These are phyloP conservation scores for Vitis riparia DNA, from an alignment of 164 flowering plant genomes.

Conservation along the genomic window DNA sequence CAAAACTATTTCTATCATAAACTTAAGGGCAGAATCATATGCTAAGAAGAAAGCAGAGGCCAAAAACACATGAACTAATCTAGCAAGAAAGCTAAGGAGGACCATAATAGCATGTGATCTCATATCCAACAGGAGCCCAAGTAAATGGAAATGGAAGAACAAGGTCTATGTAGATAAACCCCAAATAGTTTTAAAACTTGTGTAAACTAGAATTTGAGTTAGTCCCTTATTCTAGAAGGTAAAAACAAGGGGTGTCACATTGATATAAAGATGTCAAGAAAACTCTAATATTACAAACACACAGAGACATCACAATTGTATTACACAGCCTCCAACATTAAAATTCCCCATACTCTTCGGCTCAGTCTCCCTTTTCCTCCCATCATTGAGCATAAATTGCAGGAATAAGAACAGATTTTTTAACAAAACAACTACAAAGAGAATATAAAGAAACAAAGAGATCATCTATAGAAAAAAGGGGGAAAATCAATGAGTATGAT, in stretches of 20 bases:
- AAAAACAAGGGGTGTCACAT: constrained; percentile 2
- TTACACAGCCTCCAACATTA: constrained; percentile 10
- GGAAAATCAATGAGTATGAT: constrained; percentile 34
- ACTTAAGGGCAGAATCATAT: too few relatives aligned
- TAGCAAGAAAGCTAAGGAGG: too few relatives aligned
- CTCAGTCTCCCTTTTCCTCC: constrained; percentile 7
- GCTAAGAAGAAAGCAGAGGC: too few relatives aligned
- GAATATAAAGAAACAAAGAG: constrained; percentile 18
- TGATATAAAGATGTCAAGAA: neutral
- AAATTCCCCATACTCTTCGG: constrained; percentile 14
- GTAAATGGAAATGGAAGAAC: neutral
- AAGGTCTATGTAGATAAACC: too few relatives aligned
- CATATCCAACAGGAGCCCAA: too few relatives aligned
- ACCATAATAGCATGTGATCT: too few relatives aligned
- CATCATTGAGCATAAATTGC: constrained; percentile 22
- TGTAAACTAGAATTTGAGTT: neutral
- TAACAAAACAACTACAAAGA: constrained; percentile 12
- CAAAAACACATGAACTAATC: too few relatives aligned
- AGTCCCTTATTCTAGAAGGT: neutral
- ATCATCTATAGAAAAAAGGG: constrained; percentile 4
- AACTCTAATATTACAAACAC: constrained; percentile 24
- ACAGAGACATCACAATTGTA: constrained; percentile 11
- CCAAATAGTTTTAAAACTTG: neutral
- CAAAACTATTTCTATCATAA: too few relatives aligned
- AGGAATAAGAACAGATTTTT: constrained; percentile 14